These are phyloP conservation scores for Nitzschia sp. DNA, from an alignment of 108 stramenopile species.

Conservation along the genomic window DNA sequence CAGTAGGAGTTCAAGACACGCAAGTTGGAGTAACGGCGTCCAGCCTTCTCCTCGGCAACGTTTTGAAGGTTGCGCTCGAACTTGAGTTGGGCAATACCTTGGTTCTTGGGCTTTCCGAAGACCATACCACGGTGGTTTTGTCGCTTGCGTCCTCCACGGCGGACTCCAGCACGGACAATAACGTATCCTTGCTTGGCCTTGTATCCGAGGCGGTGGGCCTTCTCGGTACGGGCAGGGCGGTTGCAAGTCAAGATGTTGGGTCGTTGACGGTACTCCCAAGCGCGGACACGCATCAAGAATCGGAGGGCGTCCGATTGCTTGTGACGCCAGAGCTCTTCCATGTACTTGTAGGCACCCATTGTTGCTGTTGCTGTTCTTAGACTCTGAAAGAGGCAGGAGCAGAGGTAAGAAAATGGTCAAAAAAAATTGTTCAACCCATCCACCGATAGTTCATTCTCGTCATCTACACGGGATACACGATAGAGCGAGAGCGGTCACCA, in stretches of 20 bases:
- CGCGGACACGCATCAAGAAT: slow-evolving; percentile 99
- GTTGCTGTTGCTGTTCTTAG: slow-evolving; percentile 23
- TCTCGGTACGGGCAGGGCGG: slow-evolving; percentile 98
- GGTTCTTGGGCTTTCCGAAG: slow-evolving; percentile 99
- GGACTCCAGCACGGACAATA: slow-evolving; percentile 97
- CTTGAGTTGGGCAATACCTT: slow-evolving; percentile 99
- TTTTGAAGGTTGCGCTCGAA: slow-evolving; percentile 96
- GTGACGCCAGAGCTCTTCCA: slow-evolving; percentile 99
- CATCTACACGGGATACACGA: no score
- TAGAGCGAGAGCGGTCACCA: no score
- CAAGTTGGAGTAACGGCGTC: slow-evolving; percentile 93
- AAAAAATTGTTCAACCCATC: background rate
- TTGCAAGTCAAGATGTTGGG: slow-evolving; percentile 88
- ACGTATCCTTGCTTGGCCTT: slow-evolving; percentile 99
- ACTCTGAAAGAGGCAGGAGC: background rate
- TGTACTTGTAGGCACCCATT: slow-evolving; percentile 99
- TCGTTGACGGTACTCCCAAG: slow-evolving; percentile 99
- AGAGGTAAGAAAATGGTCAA: background rate
- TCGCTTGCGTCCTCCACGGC: slow-evolving; percentile 99
- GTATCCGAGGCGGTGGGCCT: slow-evolving; percentile 99
- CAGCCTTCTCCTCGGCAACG: slow-evolving; percentile 99
- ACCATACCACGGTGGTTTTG: slow-evolving; percentile 99
- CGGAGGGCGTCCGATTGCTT: slow-evolving; percentile 99
- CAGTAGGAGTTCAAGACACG: slow-evolving; percentile 99
- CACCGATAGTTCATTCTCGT: no score